Base-by-base conservation (phyloP, 2,329 filamentous ascomycete species). In the Paecilomyces variotii region DNA sequence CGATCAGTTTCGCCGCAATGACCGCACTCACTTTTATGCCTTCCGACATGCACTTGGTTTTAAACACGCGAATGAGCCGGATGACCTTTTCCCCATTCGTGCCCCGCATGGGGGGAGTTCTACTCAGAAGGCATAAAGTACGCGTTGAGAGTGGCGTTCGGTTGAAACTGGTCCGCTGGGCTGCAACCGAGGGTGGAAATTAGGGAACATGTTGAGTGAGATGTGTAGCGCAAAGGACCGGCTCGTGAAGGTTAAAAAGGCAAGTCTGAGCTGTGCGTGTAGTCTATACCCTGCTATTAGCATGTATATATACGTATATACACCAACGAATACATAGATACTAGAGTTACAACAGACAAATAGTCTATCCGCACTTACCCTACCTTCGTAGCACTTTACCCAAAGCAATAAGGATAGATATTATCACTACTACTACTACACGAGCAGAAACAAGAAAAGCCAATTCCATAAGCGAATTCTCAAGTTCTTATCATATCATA, bases 231-330 rank as follows among this genome's bases (percentile, higher is more conserved):
- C 39, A 45, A 45, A 45, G 39, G 39, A 52, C 54, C 57, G 27
- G 34, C 25, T 50, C 26, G 57, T 65, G 68, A 65, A 63, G 59
- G 61, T 45, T 54, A 60, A 58, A 67, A 72, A 72, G 70, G 70
- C 70, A 72, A 72, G 65, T 72, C 70, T 71, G 70, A 72, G 70
- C 68, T 71, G 65, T 28, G 34, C 28, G 30, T 39, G 19, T 19
- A 19, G 19, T 19, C 19, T 19, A 19, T 19, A 19, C 19, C 19
- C 19, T 19, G 19, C 19, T 19, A 19, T 19, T 14, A 1, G 19
- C 19, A 45, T 45, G 19, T 14, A 5, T 4, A 19, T n/a, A 45
- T 2, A 45, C 39, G 19, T 45, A 45, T 9, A 45, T n/a, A 19
- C 19, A 45, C 39, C 14, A 7, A 45, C 14, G 32, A 34, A 45